Percentiles rank a stretch among this genome's conserved stretches.
Evolutionary conservation across 768 basidiomycete genomes (phyloP).

Genomic region (Serendipita sp.): DNA sequence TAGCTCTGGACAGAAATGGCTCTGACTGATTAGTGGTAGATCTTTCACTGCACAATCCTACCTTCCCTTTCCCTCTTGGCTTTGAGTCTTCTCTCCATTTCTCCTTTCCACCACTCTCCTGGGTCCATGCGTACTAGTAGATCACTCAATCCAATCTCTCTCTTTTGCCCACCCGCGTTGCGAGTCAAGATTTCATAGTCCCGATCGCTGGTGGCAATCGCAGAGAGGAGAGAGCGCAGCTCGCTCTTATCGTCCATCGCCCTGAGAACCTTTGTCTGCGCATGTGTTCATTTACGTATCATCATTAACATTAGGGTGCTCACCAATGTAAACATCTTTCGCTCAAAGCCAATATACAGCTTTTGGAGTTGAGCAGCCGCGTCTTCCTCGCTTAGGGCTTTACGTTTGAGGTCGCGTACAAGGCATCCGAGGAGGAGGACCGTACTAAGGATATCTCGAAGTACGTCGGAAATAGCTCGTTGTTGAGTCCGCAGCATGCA

Average conservation of each 20-base stretch:
- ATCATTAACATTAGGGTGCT: constrained; percentile 15
- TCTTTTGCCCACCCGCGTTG: constrained; percentile 25
- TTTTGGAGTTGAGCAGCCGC: constrained; percentile 43
- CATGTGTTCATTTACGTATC: constrained; percentile 9
- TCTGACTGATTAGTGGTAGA: neutral
- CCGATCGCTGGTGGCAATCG: constrained; percentile 6
- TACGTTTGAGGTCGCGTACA: constrained; percentile 41
- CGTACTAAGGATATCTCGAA: constrained; percentile 45
- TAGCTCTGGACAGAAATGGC: neutral
- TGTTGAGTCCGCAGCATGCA: constrained; percentile 60
- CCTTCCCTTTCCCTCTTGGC: neutral
- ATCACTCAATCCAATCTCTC: constrained; percentile 40
- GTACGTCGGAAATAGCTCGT: constrained; percentile 43
- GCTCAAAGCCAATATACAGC: constrained; percentile 36
- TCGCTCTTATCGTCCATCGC: constrained; percentile 36
- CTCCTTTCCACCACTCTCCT: constrained; percentile 40
- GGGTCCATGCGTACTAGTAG: constrained; percentile 38
- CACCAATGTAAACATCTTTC: constrained; percentile 44
- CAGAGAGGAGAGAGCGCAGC: constrained; percentile 11
- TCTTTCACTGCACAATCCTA: neutral
- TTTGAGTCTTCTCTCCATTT: neutral
- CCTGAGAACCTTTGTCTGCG: constrained; percentile 40
- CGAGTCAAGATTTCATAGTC: constrained; percentile 11
- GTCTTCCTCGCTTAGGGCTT: constrained; percentile 43
- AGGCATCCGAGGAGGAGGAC: constrained; percentile 53